Percentiles rank a stretch among this genome's conserved stretches.
Evolutionary conservation across 2,329 filamentous ascomycete species (phyloP).

Genomic region (Mycosphaerella sp.): DNA sequence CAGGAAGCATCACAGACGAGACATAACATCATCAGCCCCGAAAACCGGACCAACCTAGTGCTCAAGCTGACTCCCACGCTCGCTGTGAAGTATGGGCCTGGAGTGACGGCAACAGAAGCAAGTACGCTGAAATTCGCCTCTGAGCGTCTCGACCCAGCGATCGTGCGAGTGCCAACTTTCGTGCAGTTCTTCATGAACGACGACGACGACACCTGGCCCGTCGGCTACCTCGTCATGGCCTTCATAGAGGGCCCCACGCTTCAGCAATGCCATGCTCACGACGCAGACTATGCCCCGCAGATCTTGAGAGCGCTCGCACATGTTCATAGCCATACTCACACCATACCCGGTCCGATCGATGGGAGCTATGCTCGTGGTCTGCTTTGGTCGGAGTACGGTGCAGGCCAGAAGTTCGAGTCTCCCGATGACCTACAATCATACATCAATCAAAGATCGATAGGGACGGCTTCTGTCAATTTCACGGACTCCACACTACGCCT

Average conservation of each 20-base stretch:
- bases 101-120: neutral
- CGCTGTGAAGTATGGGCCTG: slow-evolving; percentile 1
- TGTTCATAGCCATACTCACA: neutral
- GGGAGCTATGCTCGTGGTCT: neutral
- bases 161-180: neutral
- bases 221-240: neutral
- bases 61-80: neutral
- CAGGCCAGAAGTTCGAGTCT: neutral
- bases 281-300: neutral
- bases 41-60: too few species aligned
- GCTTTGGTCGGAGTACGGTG: neutral
- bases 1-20: too few species aligned
- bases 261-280: neutral
- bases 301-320: neutral
- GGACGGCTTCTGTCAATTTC: neutral
- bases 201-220: neutral
- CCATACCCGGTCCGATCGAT: neutral
- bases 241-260: neutral
- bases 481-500: neutral
- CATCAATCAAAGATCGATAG: neutral
- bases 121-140: neutral
- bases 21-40: too few species aligned
- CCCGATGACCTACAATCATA: neutral
- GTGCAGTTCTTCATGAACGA: neutral
- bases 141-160: neutral